Base-by-base conservation (phyloP, 2,329 filamentous ascomycete genomes). In the Clarireedia paspali region DNA sequence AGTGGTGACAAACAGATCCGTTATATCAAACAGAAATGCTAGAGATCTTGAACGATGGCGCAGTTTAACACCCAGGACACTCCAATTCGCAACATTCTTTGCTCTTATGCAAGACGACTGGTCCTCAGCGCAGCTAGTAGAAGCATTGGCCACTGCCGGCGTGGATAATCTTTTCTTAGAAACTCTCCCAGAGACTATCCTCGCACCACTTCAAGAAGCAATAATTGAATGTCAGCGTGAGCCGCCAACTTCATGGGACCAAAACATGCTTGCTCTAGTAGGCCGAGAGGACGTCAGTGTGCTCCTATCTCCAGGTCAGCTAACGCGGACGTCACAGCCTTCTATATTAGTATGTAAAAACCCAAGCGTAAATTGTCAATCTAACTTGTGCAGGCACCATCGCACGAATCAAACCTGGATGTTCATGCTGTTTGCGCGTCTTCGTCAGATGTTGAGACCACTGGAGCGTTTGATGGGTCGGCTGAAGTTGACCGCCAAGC, bases 141-240 rank as follows among this genome's bases (percentile, higher is more conserved):
- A 94, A 66, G 77, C 85, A 24, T 85, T 96, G 73, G 78, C 85
- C 57, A 75, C 82, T 45, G 85, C 85, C 59, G 85, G 86, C 0
- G 82, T 96, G 47, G 84, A 79, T 6, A 71, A 73, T 9, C 75
- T 79, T 24, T 74, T 91, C 49, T 78, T 97, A 15, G 89, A 95
- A 60, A 91, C 88, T 0, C 75, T 97, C 1, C 92, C 94, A 1
- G 90, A 95, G 70, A 84, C 89, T 26, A 77, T 96, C n/a, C 80
- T 88, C 53, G 82, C 86, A 2, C 87, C 89, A 0, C 75, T 97
- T 14, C 86, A 87, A 67, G 91, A 97, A 72, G 84, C 87, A 5
- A 90, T 97, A 42, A 81, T 85, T n/a, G 79, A 83, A 60, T 95
- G 89, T 62, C 91, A 96, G 69, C 81, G 84, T n/a, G 81, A 83